Conservation (phyloP, 495 filamentous ascomycete species). For the Cairneyella variabilis region DNA sequence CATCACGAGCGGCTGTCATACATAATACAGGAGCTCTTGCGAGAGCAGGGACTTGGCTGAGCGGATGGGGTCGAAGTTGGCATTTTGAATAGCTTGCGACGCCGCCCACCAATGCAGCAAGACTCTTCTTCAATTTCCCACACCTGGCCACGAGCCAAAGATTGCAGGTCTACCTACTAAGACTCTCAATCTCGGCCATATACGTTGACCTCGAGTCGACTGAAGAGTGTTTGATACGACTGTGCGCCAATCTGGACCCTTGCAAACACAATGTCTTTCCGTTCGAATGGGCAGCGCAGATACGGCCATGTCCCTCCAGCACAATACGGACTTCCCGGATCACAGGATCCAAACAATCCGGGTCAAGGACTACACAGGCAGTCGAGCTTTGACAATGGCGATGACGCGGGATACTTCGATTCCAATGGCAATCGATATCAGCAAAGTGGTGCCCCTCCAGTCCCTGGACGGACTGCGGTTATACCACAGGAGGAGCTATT, state of each 20-base stretch:
- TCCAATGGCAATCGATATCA: conserved; percentile 35
- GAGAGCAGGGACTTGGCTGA: conserved; percentile 4
- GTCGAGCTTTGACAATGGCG: conserved; percentile 75
- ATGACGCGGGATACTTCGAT: conserved; percentile 58
- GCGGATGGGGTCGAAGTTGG: conserved; percentile 18
- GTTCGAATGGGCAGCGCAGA: conserved; percentile 49
- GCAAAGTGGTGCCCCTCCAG: conserved; percentile 6
- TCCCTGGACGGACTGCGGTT: background rate
- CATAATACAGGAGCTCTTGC: conserved; percentile 8
- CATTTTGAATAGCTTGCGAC: conserved; percentile 19
- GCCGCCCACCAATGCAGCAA: conserved; percentile 15
- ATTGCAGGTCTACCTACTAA: conserved; percentile 6
- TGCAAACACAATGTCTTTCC: conserved; percentile 44
- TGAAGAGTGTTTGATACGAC: background rate
- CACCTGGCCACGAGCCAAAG: conserved; percentile 5
- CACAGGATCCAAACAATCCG: conserved; percentile 42
- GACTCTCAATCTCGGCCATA: background rate
- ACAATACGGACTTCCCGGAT: conserved; percentile 43
- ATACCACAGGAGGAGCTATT: conserved; percentile 47
- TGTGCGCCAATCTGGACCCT: background rate
- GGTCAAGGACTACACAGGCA: conserved; percentile 45
- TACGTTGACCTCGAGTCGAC: background rate
- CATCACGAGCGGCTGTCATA: background rate
- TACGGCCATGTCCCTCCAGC: conserved; percentile 56
- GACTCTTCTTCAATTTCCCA: conserved; percentile 3